Conservation (phyloP, 139 green algal genomes). For the Tetraselmis chui region DNA sequence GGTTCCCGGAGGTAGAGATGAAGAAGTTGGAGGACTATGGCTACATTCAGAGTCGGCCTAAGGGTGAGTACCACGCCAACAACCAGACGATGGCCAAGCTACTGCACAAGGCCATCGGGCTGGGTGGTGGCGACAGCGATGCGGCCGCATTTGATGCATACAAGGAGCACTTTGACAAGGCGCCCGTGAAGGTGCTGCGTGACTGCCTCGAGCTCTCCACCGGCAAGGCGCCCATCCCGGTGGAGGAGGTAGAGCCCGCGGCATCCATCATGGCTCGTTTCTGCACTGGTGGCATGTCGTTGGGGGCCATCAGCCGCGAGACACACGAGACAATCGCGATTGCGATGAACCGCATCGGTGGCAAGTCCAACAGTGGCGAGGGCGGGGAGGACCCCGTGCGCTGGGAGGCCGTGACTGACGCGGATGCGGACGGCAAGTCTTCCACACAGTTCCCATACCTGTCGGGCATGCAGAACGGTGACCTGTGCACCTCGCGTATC, state of each 20-base stretch:
- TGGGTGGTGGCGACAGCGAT: conserved; percentile 45
- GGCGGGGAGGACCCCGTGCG: conserved; percentile 91
- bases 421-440: conserved; percentile 64
- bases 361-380: conserved; percentile 86
- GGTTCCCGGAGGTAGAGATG: conserved; percentile 81
- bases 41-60: conserved; percentile 84
- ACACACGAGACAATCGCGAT: conserved; percentile 98
- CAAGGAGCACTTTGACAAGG: conserved; percentile 75
- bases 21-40: conserved; percentile 97
- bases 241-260: conserved; percentile 84
- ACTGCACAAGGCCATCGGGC: conserved; percentile 95
- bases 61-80: conserved; percentile 95
- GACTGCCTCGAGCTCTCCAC: conserved; percentile 84
- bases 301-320: conserved; percentile 94
- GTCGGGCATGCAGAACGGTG: conserved; percentile 82
- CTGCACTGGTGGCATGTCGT: conserved; percentile 97
- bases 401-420: conserved; percentile 63
- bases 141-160: conserved; percentile 76
- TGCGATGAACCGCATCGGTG: conserved; percentile 97
- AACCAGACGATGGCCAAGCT: conserved; percentile 99
- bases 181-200: conserved; percentile 71
- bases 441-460: conserved; percentile 78
- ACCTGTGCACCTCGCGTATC: conserved; percentile 91
- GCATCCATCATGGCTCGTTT: conserved; percentile 89
- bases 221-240: conserved; percentile 45